A percentile compares a stretch with the other conserved stretches of the same genome.
Conservation (phyloP, 2,329 filamentous ascomycete genomes). For the Penicillium sp. region DNA sequence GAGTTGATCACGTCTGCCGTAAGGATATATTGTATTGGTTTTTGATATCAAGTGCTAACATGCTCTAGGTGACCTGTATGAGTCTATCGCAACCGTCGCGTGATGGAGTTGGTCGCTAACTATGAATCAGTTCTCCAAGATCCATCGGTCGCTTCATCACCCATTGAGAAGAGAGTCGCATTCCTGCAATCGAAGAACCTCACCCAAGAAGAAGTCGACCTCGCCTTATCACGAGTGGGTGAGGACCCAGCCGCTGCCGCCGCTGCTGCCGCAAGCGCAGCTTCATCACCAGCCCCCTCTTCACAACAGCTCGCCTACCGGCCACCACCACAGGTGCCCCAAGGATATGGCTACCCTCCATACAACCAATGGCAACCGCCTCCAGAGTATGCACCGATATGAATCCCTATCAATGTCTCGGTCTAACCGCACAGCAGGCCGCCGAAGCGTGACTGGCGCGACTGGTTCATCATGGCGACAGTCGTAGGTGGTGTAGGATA, state of each 20-base stretch:
- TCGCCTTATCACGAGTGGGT: constrained; percentile 74
- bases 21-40: constrained; percentile 32
- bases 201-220: constrained; percentile 91
- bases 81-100: neutral
- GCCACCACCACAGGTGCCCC: constrained; percentile 42
- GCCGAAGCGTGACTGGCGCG: constrained; percentile 89
- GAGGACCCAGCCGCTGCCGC: constrained; percentile 55
- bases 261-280: constrained; percentile 48
- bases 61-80: constrained; percentile 54
- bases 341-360: constrained; percentile 52
- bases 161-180: constrained; percentile 88
- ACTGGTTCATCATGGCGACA: constrained; percentile 99
- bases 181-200: constrained; percentile 97
- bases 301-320: constrained; percentile 41
- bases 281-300: constrained; percentile 51
- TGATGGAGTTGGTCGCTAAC: constrained; percentile 18
- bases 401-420: neutral
- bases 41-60: constrained; percentile 20
- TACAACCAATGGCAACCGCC: constrained; percentile 57
- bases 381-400: constrained; percentile 49
- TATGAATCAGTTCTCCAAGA: constrained; percentile 76
- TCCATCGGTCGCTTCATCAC: constrained; percentile 82
- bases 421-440: constrained; percentile 39
- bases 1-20: constrained; percentile 84
- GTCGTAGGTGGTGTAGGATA: constrained; percentile 88